Conservation (phyloP, 345 rosid species). For the Streptanthus diversifolius region DNA sequence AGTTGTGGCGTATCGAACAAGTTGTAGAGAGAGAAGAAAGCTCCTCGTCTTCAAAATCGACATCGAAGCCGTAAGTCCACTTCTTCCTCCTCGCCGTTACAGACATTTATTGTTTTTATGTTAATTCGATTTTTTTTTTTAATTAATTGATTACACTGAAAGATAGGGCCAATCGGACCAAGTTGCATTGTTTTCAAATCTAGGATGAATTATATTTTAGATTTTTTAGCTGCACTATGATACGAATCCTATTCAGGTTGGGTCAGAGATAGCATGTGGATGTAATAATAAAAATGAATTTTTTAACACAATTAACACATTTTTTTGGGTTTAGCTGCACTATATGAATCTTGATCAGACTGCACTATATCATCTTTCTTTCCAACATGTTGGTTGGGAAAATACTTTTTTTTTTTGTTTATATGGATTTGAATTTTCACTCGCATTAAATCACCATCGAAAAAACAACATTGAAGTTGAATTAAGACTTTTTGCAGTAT, state of each 20-base stretch:
- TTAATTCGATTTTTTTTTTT: neutral
- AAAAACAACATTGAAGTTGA: slow-evolving; percentile 1
- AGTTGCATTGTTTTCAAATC: slow-evolving; percentile 23
- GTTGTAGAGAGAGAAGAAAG: slow-evolving; percentile 88
- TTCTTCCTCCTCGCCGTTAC: slow-evolving; percentile 18
- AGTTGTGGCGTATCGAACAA: slow-evolving; percentile 70
- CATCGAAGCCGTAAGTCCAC: slow-evolving; percentile 86
- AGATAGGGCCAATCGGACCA: slow-evolving; percentile 24
- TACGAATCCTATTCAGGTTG: slow-evolving; percentile 5
- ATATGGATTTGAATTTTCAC: neutral
- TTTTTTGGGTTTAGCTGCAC: too few species aligned
- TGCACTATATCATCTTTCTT: neutral
- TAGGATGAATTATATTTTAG: slow-evolving; percentile 4
- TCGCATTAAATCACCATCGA: neutral
- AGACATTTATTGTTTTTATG: neutral
- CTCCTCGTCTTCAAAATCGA: slow-evolving; percentile 91
- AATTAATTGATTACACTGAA: slow-evolving; percentile 16
- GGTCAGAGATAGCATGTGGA: slow-evolving; percentile 33
- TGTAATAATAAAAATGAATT: slow-evolving; percentile 23
- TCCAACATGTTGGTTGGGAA: neutral
- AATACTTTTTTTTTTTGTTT: neutral
- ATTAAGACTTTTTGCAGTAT: neutral
- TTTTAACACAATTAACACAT: neutral
- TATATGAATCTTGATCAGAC: too few species aligned
- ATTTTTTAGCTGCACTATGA: slow-evolving; percentile 1